Percentiles rank a stretch among this genome's conserved stretches.
Evolutionary conservation across 176 grass and related monocot species (phyloP).

Genomic region (Oryza officinalis): DNA sequence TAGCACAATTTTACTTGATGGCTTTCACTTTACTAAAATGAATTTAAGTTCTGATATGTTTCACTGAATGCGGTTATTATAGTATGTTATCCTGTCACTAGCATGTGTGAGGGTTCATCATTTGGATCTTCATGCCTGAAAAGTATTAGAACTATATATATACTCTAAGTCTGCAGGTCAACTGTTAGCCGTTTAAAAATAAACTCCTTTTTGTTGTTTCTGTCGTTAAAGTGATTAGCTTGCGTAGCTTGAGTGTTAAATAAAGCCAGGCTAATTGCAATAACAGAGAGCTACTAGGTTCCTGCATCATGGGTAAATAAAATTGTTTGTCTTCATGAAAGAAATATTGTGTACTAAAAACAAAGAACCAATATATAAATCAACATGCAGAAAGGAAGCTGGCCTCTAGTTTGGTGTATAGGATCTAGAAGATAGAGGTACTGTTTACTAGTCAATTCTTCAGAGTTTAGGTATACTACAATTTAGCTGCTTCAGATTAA

Average conservation of each 20-base stretch:
- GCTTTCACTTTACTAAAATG: neutral
- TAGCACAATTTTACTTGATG: neutral
- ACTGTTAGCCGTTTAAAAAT: neutral
- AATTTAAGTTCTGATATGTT: constrained; percentile 6
- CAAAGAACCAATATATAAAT: too few relatives aligned
- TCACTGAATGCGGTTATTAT: neutral
- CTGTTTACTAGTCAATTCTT: neutral
- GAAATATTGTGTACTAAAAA: too few relatives aligned
- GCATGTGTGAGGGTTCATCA: neutral
- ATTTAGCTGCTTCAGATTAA: neutral
- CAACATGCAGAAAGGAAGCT: too few relatives aligned
- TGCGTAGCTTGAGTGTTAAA: neutral
- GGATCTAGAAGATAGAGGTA: neutral
- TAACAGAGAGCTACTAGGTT: neutral
- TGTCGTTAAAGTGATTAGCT: neutral
- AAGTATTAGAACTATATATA: neutral
- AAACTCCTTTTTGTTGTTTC: neutral
- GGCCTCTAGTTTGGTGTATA: too few relatives aligned
- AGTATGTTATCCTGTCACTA: neutral
- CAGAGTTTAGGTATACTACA: neutral
- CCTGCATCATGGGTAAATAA: neutral
- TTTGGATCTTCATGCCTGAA: neutral
- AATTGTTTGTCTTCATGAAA: too few relatives aligned
- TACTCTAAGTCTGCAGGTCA: neutral
- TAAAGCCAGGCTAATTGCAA: neutral